Base-by-base conservation (phyloP, 257 asterid species). In the Sherardia arvensis region DNA sequence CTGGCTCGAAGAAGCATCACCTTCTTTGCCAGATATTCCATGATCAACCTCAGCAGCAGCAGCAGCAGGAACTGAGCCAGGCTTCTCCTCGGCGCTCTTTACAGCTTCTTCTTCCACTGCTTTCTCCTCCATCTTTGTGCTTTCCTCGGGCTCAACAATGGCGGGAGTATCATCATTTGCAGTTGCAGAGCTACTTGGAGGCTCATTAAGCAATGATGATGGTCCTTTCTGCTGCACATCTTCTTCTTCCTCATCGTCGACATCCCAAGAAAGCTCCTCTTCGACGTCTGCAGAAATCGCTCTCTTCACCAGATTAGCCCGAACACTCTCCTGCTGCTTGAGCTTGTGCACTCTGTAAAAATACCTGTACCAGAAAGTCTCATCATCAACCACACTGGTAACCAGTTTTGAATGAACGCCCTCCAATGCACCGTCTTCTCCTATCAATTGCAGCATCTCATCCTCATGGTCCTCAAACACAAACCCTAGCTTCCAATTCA, bases 181-280 rank as follows among this genome's bases (percentile, higher is more conserved):
- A 58, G 17, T 26, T 30, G 29, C 77, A 30, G 60, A 28, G 57
- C 51, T 66, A 68, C 33, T 69, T 17, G 18, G 59, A 20, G 65
- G 65, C 64, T 77, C 70, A 77, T 66, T 70, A 43, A 20, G 51
- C 51, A 43, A 43, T 43, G 51, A 26, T n/a, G n/a, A n/a, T n/a
- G n/a, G n/a, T 67, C 70, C 22, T 49, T 80, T 70, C 47, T 23
- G 28, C 60, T 65, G 65, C 70, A 33, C 75, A 49, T 71, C 61
- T 2, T 84, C 86, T 1, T 77, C 90, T 0, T 82, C 90, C 0
- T 82, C 94, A 29, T 87, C 95, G 25, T 91, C 96, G 1, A 91
- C 84, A 65, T 91, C 98, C 98, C 96, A 91, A 7, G 94, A 78
- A 55, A 86, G 80, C 69, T 86, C 98, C 64, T 87, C 96, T 5